phyloP scores from a whole-genome alignment of 2,329 filamentous ascomycete species.

The Fusarium tjaetaba region DNA sequence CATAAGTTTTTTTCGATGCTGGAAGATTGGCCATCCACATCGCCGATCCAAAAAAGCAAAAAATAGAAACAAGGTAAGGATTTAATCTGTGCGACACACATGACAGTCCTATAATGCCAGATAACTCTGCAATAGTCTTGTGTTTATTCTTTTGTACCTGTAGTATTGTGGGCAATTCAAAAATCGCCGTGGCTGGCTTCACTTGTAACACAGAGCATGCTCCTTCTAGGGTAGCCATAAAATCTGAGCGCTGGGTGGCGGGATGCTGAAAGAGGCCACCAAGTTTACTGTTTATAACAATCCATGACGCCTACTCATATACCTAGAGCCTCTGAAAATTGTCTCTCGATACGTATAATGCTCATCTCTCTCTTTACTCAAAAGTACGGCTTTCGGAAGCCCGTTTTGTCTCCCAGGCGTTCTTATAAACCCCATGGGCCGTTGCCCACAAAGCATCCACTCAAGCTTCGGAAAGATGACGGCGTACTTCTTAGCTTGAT shows the following conservation, averaged over 20 bases:
- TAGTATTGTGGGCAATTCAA: not conserved
- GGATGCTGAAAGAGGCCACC: too few species aligned
- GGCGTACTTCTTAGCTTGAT: slow-evolving; percentile 19
- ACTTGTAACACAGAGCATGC: not conserved
- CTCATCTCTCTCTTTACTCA: not conserved
- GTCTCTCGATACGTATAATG: not conserved
- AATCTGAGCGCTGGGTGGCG: not conserved
- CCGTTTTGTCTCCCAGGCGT: rapidly evolving
- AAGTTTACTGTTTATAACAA: not conserved
- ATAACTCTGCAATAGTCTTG: not conserved
- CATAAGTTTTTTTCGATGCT: too few species aligned
- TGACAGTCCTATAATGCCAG: too few species aligned
- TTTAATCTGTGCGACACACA: too few species aligned
- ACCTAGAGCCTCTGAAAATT: not conserved
- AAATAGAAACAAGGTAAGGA: rapidly evolving
- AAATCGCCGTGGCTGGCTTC: not conserved
- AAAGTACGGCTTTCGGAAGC: not conserved
- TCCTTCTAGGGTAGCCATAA: not conserved
- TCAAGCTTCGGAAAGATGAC: slow-evolving; percentile 12
- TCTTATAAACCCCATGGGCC: not conserved
- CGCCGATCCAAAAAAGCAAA: too few species aligned
- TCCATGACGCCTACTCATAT: too few species aligned
- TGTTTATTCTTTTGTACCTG: not conserved
- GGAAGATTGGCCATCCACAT: rapidly evolving
- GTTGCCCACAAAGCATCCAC: slow-evolving; percentile 28